These are phyloP conservation scores for Ganoderma leucocontextum DNA, from an alignment of 1,284 basidiomycete genomes.

Conservation along the genomic window DNA sequence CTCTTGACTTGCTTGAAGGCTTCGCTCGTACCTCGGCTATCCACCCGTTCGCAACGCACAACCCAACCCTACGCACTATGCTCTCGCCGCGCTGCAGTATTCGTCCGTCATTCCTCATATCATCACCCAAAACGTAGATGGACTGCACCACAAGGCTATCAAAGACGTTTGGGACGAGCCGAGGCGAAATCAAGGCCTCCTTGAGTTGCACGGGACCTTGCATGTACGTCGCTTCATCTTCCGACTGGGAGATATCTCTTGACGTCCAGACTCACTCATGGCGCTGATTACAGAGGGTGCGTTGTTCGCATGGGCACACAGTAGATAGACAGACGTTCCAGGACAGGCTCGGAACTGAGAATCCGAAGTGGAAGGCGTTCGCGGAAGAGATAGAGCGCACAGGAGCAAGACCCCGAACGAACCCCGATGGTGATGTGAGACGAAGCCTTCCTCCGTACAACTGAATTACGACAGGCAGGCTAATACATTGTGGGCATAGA, in stretches of 20 bases:
- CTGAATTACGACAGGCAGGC: not conserved
- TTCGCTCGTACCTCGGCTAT: constrained; percentile 88
- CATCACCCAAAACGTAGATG: constrained; percentile 95
- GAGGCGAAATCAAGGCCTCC: constrained; percentile 56
- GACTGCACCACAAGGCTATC: constrained; percentile 84
- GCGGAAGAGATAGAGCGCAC: constrained; percentile 72
- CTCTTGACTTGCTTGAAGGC: constrained; percentile 50
- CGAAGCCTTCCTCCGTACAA: not conserved
- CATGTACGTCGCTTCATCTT: constrained; percentile 59
- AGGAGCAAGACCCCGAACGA: constrained; percentile 76
- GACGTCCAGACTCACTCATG: not conserved
- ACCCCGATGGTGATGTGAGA: constrained; percentile 91
- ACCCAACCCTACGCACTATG: constrained; percentile 89
- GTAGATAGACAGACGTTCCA: constrained; percentile 80
- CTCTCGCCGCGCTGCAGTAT: constrained; percentile 84
- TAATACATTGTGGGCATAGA: constrained; percentile 49
- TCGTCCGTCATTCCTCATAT: constrained; percentile 68
- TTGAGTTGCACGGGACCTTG: constrained; percentile 91
- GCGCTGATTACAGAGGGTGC: constrained; percentile 62
- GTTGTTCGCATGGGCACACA: constrained; percentile 76
- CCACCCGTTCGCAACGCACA: constrained; percentile 80
- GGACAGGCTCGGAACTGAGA: constrained; percentile 70
- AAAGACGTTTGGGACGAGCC: constrained; percentile 47
- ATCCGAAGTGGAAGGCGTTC: constrained; percentile 84
- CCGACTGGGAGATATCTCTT: not conserved